phyloP scores from a whole-genome alignment of 2,329 filamentous ascomycete species.

The Aphanocladium album region DNA sequence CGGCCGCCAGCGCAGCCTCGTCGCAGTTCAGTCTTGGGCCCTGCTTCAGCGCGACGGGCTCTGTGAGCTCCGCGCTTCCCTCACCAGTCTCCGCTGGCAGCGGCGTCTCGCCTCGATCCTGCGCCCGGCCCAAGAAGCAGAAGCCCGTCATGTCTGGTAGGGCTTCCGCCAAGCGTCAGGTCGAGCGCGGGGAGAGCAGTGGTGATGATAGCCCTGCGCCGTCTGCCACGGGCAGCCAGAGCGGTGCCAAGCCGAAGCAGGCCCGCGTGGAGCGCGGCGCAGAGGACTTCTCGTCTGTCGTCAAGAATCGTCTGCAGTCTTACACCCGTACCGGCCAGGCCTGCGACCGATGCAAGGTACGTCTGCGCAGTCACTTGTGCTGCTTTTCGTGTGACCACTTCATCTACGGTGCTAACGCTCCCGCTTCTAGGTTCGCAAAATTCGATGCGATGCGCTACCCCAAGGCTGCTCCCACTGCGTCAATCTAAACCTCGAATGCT shows the following conservation, averaged over 20 bases:
- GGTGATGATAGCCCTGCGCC: constrained; percentile 28
- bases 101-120: constrained; percentile 8
- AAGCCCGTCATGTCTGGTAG: constrained; percentile 8
- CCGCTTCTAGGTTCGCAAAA: constrained; percentile 66
- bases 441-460: constrained; percentile 75
- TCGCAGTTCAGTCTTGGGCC: constrained; percentile 1
- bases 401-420: constrained; percentile 9
- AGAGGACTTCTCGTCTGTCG: constrained; percentile 50
- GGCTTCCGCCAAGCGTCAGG: constrained; percentile 33
- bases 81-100: constrained; percentile 7
- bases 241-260: constrained; percentile 40
- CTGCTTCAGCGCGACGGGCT: constrained; percentile 11
- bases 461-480: constrained; percentile 79
- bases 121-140: not conserved
- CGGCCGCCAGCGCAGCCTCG: not conserved
- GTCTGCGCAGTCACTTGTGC: not conserved
- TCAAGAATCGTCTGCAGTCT: constrained; percentile 51
- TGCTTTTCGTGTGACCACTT: not conserved
- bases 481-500: constrained; percentile 71
- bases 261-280: constrained; percentile 43
- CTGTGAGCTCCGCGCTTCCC: not conserved
- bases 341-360: constrained; percentile 17
- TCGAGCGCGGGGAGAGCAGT: constrained; percentile 32
- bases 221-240: not conserved
- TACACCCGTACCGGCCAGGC: constrained; percentile 50